Percentiles rank a stretch among this genome's conserved stretches.
Evolutionary conservation across 2,329 filamentous ascomycete species (phyloP).

Genomic region (Aphanocladium album): DNA sequence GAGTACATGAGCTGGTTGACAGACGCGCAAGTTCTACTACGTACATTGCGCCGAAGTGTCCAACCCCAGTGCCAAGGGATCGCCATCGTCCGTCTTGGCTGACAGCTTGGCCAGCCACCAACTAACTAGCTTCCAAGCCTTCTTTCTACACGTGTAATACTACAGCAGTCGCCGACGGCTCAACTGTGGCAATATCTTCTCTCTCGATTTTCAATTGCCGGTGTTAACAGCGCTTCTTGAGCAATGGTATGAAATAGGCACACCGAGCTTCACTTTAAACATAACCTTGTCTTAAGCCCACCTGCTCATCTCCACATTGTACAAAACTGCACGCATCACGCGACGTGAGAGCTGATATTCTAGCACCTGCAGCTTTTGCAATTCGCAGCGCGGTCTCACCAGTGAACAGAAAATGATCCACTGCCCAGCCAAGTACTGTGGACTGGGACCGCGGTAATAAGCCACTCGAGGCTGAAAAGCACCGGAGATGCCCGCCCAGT

Average conservation of each 20-base stretch:
- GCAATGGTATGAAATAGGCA: not conserved
- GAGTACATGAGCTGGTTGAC: not conserved
- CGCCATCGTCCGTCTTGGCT: slow-evolving; percentile 2
- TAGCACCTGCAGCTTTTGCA: not conserved
- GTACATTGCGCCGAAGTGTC: not conserved
- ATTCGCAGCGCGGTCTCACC: not conserved
- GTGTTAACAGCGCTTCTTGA: not conserved
- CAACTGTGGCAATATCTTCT: not conserved
- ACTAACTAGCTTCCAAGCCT: not conserved
- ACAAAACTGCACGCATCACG: not conserved
- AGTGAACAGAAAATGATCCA: not conserved
- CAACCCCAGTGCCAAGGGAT: not conserved
- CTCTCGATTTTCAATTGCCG: not conserved
- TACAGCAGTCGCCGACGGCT: not conserved
- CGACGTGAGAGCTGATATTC: not conserved
- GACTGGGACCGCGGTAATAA: slow-evolving; percentile 3
- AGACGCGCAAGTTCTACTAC: too few relatives aligned
- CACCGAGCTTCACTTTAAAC: not conserved
- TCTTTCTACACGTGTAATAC: not conserved
- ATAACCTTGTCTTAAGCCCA: not conserved
- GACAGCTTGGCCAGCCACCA: not conserved
- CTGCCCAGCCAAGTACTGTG: not conserved
- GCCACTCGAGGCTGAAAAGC: not conserved
- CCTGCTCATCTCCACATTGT: slow-evolving; percentile 1
- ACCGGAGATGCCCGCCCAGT: not conserved